These are phyloP conservation scores for Ceratocystis lukuohia DNA, from an alignment of 2,329 filamentous ascomycete species.

Conservation along the genomic window DNA sequence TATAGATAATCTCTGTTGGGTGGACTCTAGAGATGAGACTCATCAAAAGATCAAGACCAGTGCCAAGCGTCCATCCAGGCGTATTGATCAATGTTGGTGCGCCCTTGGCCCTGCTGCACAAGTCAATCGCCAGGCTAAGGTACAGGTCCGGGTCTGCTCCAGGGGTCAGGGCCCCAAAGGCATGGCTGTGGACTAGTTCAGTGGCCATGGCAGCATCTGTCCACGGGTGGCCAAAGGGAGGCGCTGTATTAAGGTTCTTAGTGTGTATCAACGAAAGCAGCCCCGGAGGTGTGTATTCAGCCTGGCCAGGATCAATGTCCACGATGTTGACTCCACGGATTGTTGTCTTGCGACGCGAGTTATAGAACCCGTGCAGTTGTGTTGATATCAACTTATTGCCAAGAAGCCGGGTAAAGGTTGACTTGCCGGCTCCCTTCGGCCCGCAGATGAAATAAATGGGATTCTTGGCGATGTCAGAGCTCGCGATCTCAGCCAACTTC, in stretches of 20 bases:
- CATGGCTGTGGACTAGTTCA: conserved; percentile 47
- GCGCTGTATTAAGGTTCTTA: conserved; percentile 46
- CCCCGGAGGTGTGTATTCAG: conserved; percentile 58
- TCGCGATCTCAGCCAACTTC: conserved; percentile 32
- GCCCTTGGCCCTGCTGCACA: conserved; percentile 44
- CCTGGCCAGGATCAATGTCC: conserved; percentile 65
- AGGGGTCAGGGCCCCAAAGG: conserved; percentile 51
- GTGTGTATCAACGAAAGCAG: conserved; percentile 55
- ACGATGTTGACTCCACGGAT: conserved; percentile 40
- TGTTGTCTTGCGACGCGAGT: conserved; percentile 10
- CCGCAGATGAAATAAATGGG: conserved; percentile 49
- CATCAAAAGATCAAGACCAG: conserved; percentile 51
- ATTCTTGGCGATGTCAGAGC: conserved; percentile 26
- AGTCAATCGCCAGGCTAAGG: conserved; percentile 47
- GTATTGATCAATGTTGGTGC: conserved; percentile 58
- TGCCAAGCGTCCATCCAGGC: conserved; percentile 59
- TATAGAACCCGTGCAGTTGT: conserved; percentile 24
- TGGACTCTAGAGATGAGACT: conserved; percentile 40
- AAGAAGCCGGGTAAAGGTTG: conserved; percentile 55
- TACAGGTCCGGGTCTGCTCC: conserved; percentile 55
- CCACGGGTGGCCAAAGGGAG: conserved; percentile 50
- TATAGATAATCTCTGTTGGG: conserved; percentile 52
- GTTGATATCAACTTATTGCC: conserved; percentile 51
- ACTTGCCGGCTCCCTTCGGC: conserved; percentile 61
- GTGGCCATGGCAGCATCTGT: conserved; percentile 19